Base-by-base conservation (phyloP, 257 asterid species). In the Penstemon davidsonii region DNA sequence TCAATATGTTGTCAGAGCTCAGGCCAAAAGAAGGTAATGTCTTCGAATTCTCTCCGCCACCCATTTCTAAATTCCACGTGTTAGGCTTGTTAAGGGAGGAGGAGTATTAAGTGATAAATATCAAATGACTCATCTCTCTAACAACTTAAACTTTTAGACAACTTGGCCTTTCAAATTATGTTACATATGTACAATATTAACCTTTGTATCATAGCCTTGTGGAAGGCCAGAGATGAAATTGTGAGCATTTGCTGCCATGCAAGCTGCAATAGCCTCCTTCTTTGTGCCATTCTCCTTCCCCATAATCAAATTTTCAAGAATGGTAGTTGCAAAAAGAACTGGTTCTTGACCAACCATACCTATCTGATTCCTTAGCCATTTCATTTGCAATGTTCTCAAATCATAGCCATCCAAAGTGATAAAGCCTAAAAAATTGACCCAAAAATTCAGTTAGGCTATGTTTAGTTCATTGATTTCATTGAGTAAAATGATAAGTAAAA, bases 331-430 rank as follows among this genome's bases (percentile, higher is more conserved):
- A 75, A 90, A 87, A 3, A 90, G 84, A 68, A 82, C 90, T 2
- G 97, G 97, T 53, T 90, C 97, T 77, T 90, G 97, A 37, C 97
- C 97, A 19, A 90, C 97, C 94, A 90, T 87, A 4, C 97, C 96
- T 77, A 90, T 84, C 76, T 87, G 96, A 72, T 79, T 80, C 57
- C 96, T 81, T n/a, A 90, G 85, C 97, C 97, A 87, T 62, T 87
- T 88, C 67, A 87, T 90, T 84, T 87, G 94, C 75, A 90, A 59
- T n/a, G 87, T 81, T 79, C 91, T 82, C 58, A 90, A 47, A 79
- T 90, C 94, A 73, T 84, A 78, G 9, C 94, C 91, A 79, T 90
- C 97, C 82, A 90, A 67, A 10, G 73, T 76, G 52, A 87, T 75
- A 18, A 69, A 76, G 33, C 97, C 97, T 90, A 82, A 43, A 54